phyloP scores from a whole-genome alignment of 2,329 filamentous ascomycete species.

The Lasiodiplodia hormozganensis region DNA sequence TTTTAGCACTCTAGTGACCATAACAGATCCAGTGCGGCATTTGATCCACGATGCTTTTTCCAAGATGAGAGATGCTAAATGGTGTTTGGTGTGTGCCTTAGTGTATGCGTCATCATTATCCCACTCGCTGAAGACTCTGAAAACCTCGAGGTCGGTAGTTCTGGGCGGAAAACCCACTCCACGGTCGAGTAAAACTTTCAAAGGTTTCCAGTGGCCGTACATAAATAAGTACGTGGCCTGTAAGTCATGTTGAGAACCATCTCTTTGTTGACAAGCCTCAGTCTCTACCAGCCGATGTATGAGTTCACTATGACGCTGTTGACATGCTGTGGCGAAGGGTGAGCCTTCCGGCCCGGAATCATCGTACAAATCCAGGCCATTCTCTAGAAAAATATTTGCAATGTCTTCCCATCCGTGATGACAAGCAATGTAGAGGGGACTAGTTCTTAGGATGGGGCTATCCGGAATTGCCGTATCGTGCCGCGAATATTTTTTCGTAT shows the following conservation, averaged over 20 bases:
- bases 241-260: neutral
- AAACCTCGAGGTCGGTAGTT: too few species aligned
- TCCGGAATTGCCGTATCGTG: too few species aligned
- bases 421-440: neutral
- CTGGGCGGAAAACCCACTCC: neutral
- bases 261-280: neutral
- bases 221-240: neutral
- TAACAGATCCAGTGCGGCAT: neutral
- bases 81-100: too few species aligned
- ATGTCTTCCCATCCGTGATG: neutral
- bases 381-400: neutral
- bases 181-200: neutral
- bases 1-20: rapidly evolving
- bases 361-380: neutral
- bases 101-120: too few species aligned
- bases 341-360: neutral
- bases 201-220: neutral
- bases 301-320: neutral
- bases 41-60: neutral
- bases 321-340: neutral
- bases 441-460: neutral
- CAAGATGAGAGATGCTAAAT: neutral
- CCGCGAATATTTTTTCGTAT: neutral
- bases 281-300: neutral
- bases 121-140: too few species aligned